Evolutionary conservation across 768 basidiomycete species (phyloP), one percentile per base, ranked within the genome.

Genomic region (Mycena sanguinolenta): DNA sequence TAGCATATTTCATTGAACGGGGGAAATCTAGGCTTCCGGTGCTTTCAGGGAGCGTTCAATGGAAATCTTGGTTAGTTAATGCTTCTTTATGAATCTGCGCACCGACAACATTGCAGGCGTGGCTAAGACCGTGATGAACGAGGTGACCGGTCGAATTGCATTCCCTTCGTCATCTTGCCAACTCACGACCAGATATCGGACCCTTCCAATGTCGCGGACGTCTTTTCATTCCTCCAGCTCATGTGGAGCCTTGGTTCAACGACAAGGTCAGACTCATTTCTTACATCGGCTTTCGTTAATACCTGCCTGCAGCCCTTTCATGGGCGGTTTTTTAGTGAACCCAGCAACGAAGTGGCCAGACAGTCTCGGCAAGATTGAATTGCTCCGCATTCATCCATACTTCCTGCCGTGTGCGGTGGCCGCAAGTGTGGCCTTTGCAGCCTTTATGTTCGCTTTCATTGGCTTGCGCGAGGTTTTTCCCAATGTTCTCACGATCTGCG

Each of bases 341-440:
- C 55, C 72, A 28, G 72, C 69, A 2, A 4, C 14, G 0, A 68
- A 67, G 17, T 73, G 69, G 69, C 72, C 72, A 1, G 54, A 67
- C 25, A 68, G 69, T 1, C 39, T 73, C 12, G 72, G 72, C 10
- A 65, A 64, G 25, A 61, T 73, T 25, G 30, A 42, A 25, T 16
- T 73, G 3, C 58, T 73, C 8, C 46, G 58, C 9, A 16, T 1
- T 0, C 57, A 63, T 34, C 72, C 72, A 25, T 73, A 73, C 55
- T 60, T 73, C 30, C 55, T 73, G 4, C 72, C 72, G 2, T 73
- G 72, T 28, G 65, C 65, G 0, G 65, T 67, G 23, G 64, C 69
- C 7, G 69, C 57, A 3, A n/a, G 19, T 25, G 32, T 73, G 34
- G 65, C 68, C 2, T 42, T 73, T n/a, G 0, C 30, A 7, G 38